These are phyloP conservation scores for Amphibolis antarctica DNA, from an alignment of 106 monocot species.

Conservation along the genomic window DNA sequence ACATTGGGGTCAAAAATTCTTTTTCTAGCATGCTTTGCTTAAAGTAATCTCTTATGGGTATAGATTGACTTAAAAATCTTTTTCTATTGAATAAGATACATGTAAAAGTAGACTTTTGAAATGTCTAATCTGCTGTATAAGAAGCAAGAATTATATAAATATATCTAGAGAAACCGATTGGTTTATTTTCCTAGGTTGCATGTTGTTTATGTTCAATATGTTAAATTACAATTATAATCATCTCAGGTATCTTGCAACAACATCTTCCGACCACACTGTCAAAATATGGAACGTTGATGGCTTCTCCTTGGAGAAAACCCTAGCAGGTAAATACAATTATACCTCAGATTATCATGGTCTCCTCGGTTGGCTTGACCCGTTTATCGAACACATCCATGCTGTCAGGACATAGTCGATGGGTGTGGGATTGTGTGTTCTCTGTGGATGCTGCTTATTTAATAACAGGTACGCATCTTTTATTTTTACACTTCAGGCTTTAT, in stretches of 20 bases:
- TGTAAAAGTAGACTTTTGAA: too few relatives aligned
- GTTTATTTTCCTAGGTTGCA: too few relatives aligned
- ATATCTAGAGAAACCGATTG: too few relatives aligned
- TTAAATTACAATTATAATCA: background rate
- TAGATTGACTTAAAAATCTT: too few relatives aligned
- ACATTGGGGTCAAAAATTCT: too few relatives aligned
- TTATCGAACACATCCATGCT: background rate
- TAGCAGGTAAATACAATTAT: conserved; percentile 30
- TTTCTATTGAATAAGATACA: too few relatives aligned
- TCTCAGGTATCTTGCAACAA: conserved; percentile 66
- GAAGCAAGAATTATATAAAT: too few relatives aligned
- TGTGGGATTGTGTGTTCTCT: conserved; percentile 97
- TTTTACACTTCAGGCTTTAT: too few relatives aligned
- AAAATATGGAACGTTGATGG: conserved; percentile 99
- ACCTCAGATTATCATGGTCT: background rate
- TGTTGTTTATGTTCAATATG: too few relatives aligned
- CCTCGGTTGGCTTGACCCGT: background rate
- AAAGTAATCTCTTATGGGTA: too few relatives aligned
- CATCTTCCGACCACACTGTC: conserved; percentile 87
- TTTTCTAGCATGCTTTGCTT: too few relatives aligned
- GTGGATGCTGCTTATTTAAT: conserved; percentile 96
- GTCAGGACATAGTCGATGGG: conserved; percentile 90
- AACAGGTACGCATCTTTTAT: conserved; percentile 40
- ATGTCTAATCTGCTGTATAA: too few relatives aligned
- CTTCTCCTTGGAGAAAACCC: conserved; percentile 69